Percentiles rank a stretch among this genome's conserved stretches.
Conservation (phyloP, 805 yeast genomes). For the Myxozyma sirexii region DNA sequence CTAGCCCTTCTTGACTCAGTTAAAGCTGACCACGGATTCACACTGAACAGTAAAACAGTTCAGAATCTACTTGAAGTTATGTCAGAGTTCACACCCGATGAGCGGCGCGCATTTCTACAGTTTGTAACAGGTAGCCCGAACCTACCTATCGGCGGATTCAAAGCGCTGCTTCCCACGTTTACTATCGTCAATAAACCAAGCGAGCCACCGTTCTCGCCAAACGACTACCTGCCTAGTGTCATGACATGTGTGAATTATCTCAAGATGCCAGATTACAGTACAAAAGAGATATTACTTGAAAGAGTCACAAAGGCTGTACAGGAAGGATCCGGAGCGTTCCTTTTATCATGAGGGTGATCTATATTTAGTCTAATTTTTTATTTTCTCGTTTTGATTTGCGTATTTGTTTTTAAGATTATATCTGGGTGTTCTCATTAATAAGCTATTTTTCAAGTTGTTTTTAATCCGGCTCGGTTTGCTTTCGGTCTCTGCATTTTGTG, state of each 20-base stretch:
- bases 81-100: conserved; percentile 53
- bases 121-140: conserved; percentile 93
- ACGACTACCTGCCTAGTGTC: conserved; percentile 89
- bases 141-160: conserved; percentile 92
- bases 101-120: conserved; percentile 75
- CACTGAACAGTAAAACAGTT: conserved; percentile 66
- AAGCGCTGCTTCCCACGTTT: conserved; percentile 73
- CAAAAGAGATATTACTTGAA: conserved; percentile 58
- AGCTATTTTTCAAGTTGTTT: neutral
- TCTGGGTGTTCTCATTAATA: neutral
- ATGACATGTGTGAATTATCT: conserved; percentile 98
- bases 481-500: neutral
- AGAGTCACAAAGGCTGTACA: conserved; percentile 69
- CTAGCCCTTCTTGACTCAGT: conserved; percentile 62
- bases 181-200: conserved; percentile 80
- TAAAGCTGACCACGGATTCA: conserved; percentile 89
- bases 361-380: neutral
- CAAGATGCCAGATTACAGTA: conserved; percentile 81
- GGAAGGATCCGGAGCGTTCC: conserved; percentile 72
- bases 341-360: conserved; percentile 17
- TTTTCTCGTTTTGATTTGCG: neutral
- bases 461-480: neutral
- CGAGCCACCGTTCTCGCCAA: conserved; percentile 69
- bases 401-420: neutral
- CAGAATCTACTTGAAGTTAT: conserved; percentile 63